These are phyloP conservation scores for Neophaeococcomyces mojaviensis DNA, from an alignment of 2,329 filamentous ascomycete species.

Conservation along the genomic window DNA sequence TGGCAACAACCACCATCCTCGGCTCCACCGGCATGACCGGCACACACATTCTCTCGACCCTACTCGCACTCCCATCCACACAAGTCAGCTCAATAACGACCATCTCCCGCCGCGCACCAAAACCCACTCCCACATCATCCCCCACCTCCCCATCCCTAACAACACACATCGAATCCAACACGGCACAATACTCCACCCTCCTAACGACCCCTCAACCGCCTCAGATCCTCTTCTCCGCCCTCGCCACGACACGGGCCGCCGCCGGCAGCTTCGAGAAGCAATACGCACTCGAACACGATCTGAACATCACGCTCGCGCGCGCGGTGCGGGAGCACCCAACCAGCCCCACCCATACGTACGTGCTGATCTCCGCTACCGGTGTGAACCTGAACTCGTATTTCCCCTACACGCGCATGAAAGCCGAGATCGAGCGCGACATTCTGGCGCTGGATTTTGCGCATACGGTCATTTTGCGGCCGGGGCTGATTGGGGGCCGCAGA, in stretches of 20 bases:
- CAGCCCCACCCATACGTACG: conserved; percentile 52
- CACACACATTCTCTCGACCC: conserved; percentile 60
- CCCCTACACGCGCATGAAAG: conserved; percentile 67
- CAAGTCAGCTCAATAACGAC: conserved; percentile 36
- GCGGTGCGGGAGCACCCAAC: conserved; percentile 66
- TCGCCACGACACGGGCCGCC: conserved; percentile 68
- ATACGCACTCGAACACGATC: conserved; percentile 79
- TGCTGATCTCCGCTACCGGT: conserved; percentile 60
- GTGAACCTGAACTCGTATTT: conserved; percentile 48
- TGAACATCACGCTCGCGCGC: conserved; percentile 71
- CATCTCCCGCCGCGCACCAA: conserved; percentile 38
- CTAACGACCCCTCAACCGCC: conserved; percentile 49
- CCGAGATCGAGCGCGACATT: conserved; percentile 73
- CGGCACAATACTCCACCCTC: conserved; percentile 57
- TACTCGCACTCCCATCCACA: conserved; percentile 30
- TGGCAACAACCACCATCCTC: conserved; percentile 39
- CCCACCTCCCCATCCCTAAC: conserved; percentile 38
- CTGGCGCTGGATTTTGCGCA: conserved; percentile 66
- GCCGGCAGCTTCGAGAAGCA: conserved; percentile 73
- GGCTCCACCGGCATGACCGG: conserved; percentile 49
- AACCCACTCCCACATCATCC: conserved; percentile 47
- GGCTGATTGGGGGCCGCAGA: conserved; percentile 65
- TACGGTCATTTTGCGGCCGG: conserved; percentile 66
- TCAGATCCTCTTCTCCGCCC: conserved; percentile 66
- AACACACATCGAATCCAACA: conserved; percentile 61